These are phyloP conservation scores for Areca catechu DNA, from an alignment of 176 grass and related monocot genomes.

Conservation along the genomic window DNA sequence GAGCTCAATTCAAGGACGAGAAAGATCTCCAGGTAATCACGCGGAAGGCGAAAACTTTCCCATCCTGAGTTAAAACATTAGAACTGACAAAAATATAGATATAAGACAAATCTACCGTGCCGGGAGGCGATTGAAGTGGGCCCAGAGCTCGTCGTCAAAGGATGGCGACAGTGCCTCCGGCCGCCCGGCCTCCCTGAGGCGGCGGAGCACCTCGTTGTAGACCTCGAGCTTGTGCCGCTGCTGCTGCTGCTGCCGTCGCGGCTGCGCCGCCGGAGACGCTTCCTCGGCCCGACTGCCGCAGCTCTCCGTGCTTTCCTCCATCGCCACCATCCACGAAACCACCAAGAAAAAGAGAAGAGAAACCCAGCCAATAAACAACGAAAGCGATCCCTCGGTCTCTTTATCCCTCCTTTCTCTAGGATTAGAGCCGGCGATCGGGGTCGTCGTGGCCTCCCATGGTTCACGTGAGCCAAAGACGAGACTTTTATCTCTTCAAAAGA, in stretches of 20 bases:
- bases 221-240: conserved; percentile 9
- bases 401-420: no score
- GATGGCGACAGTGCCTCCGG: conserved; percentile 5
- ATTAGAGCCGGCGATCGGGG: no score
- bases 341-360: no score
- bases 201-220: conserved; percentile 18
- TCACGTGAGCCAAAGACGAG: no score
- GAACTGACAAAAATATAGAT: background rate
- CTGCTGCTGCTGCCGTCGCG: background rate
- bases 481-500: no score
- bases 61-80: background rate
- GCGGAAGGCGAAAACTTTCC: background rate
- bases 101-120: conserved; percentile 18
- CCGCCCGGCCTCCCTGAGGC: conserved; percentile 4
- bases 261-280: background rate
- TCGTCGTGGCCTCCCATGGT: no score
- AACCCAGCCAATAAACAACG: no score
- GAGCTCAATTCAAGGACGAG: no score
- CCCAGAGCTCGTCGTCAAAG: conserved; percentile 21
- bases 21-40: no score
- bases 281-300: background rate
- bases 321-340: background rate
- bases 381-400: no score
- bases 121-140: conserved; percentile 25
- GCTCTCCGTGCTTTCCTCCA: background rate